These are phyloP conservation scores for Peronospora tabacina DNA, from an alignment of 352 stramenopile genomes.

Conservation along the genomic window DNA sequence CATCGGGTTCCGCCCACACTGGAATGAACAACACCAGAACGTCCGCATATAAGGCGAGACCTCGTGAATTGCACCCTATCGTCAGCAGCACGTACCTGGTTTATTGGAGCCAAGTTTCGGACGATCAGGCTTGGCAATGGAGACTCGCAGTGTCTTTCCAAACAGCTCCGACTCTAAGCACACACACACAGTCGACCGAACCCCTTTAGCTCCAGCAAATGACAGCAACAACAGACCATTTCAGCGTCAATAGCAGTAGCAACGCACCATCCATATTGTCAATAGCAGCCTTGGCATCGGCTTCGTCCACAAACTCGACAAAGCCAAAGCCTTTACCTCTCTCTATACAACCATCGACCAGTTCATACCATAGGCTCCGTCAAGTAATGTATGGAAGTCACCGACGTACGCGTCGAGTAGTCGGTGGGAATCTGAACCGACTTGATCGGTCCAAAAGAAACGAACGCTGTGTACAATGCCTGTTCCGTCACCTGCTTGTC, in stretches of 20 bases:
- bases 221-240: neutral
- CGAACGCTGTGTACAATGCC: conserved; percentile 78
- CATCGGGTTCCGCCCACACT: conserved; percentile 65
- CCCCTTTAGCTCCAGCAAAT: conserved; percentile 3
- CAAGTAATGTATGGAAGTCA: neutral
- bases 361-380: neutral
- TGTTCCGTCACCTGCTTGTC: conserved; percentile 84
- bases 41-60: neutral
- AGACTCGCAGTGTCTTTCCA: conserved; percentile 86
- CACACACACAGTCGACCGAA: conserved; percentile 3
- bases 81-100: conserved; percentile 38
- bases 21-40: conserved; percentile 2
- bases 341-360: conserved; percentile 29
- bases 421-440: conserved; percentile 70
- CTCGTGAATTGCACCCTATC: neutral
- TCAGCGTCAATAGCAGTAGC: neutral
- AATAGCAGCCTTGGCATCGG: conserved; percentile 86
- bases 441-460: conserved; percentile 80
- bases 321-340: conserved; percentile 90
- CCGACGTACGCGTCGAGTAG: conserved; percentile 53
- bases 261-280: conserved; percentile 93
- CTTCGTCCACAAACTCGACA: conserved; percentile 88
- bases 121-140: conserved; percentile 82
- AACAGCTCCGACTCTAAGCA: conserved; percentile 86
- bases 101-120: conserved; percentile 70